Evolutionary conservation across 2,329 filamentous ascomycete genomes (phyloP).

Genomic region (Aureobasidium sp.): DNA sequence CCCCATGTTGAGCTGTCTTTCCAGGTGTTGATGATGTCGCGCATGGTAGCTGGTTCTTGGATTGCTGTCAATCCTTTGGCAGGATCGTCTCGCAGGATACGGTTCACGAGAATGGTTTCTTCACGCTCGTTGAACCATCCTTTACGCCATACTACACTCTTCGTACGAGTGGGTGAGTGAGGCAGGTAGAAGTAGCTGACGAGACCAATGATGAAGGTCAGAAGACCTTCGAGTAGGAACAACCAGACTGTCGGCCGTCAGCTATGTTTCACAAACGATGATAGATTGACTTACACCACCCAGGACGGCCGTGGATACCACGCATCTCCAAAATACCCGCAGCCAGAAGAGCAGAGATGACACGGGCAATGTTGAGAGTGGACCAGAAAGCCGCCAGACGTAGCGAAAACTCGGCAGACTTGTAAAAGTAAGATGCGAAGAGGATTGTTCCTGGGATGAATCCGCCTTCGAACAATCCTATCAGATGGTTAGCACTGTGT

Average conservation of each 20-base stretch:
- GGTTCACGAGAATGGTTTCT: constrained; percentile 26
- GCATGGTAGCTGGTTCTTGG: constrained; percentile 11
- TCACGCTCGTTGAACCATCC: constrained; percentile 25
- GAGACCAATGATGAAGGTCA: constrained; percentile 17
- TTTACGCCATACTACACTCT: constrained; percentile 19
- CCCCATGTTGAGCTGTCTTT: constrained; percentile 12
- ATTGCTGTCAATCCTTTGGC: constrained; percentile 15
- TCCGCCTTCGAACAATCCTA: constrained; percentile 16
- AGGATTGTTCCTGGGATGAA: constrained; percentile 17
- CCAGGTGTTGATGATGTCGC: constrained; percentile 13
- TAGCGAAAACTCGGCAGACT: constrained; percentile 14
- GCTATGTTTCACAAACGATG: background rate
- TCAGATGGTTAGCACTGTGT: background rate
- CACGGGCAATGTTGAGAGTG: constrained; percentile 9
- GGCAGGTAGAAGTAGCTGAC: constrained; percentile 24
- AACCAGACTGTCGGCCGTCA: constrained; percentile 13
- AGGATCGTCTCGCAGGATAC: constrained; percentile 16
- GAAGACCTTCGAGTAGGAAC: constrained; percentile 16
- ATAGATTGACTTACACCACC: constrained; percentile 11
- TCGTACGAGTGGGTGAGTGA: constrained; percentile 24
- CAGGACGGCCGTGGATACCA: constrained; percentile 14
- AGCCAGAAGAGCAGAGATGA: constrained; percentile 16
- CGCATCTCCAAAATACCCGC: constrained; percentile 17
- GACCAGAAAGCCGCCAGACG: constrained; percentile 15
- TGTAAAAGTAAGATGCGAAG: constrained; percentile 18